Base-by-base conservation (phyloP, 345 rosid genomes). In the Acer saccharum region DNA sequence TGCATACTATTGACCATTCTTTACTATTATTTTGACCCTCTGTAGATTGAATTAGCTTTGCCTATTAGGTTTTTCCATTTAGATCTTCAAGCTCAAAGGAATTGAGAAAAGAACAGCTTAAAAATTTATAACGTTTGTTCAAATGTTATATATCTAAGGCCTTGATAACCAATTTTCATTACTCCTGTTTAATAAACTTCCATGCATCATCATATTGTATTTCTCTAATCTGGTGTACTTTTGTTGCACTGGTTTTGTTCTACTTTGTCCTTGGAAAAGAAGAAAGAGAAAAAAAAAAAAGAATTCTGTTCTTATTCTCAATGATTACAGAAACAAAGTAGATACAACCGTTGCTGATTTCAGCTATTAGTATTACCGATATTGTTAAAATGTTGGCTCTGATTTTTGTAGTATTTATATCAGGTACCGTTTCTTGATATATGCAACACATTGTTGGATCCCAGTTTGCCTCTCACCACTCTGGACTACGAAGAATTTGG, bases 401-500 rank as follows among this genome's bases (percentile, higher is more conserved):
- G 63, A 73, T 9, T 46, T 65, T 73, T 20, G 62, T 14, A 64
- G 66, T 54, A 23, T 63, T 76, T 71, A n/a, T 78, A 14, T 71
- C 88, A 94, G 98, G 98, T 93, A 62, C 98, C 97, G 2, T 95
- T 95, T 83, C 92, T 95, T 58, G 98, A 95, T 63, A 81, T 88
- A 63, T 86, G 93, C 82, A 92, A 90, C 83, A 88, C 98, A 27
- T 77, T 90, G 80, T 75, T 88, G 57, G 98, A 95, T 81, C 89
- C 98, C 52, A 85, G 76, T 69, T 86, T 95, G 81, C 98, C 98
- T 61, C 95, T 95, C 44, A 90, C 97, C 14, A 77, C 83, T 10
- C 80, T 93, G 80, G 98, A 95, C 87, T 87, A 92, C 72, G 95
- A 93, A 84, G 98, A 95, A 86, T 95, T 95, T 77, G 98, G 98